Percentiles rank a stretch among this genome's conserved stretches.
These are phyloP conservation scores for Yueomyces sinensis DNA, from an alignment of 805 yeast genomes.

Conservation along the genomic window DNA sequence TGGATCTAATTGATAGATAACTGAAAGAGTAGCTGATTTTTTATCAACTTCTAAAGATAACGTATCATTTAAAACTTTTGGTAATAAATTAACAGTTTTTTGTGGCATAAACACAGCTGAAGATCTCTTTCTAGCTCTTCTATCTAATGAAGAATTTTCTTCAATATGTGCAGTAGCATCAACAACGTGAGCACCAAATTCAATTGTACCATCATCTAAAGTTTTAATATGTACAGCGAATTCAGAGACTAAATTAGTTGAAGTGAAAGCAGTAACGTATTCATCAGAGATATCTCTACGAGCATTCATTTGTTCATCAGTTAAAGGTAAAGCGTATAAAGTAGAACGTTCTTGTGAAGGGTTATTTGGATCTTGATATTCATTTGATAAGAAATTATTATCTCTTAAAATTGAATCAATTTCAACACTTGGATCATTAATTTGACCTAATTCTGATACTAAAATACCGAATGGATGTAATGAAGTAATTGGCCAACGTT, in stretches of 20 bases:
- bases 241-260: slow-evolving; percentile 36
- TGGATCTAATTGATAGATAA: slow-evolving; percentile 69
- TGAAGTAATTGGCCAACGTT: slow-evolving; percentile 98
- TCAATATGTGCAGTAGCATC: slow-evolving; percentile 65
- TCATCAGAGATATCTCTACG: slow-evolving; percentile 14
- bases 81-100: slow-evolving; percentile 50
- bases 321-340: slow-evolving; percentile 13
- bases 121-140: slow-evolving; percentile 82
- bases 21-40: slow-evolving; percentile 56
- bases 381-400: slow-evolving; percentile 71
- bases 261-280: slow-evolving; percentile 17
- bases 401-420: slow-evolving; percentile 83
- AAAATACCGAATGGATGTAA: slow-evolving; percentile 95
- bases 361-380: slow-evolving; percentile 41
- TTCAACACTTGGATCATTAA: slow-evolving; percentile 66
- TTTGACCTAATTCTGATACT: slow-evolving; percentile 71
- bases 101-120: slow-evolving; percentile 83
- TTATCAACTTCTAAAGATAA: slow-evolving; percentile 50
- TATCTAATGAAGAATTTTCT: slow-evolving; percentile 67
- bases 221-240: slow-evolving; percentile 74
- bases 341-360: slow-evolving; percentile 18
- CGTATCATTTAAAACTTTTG: slow-evolving; percentile 45
- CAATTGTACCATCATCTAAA: slow-evolving; percentile 41
- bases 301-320: slow-evolving; percentile 8
- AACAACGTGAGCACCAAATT: slow-evolving; percentile 73